A percentile compares a stretch with the other conserved stretches of the same genome.
These are phyloP conservation scores for Dothistroma septosporum DNA, from an alignment of 2,329 filamentous ascomycete genomes.

Conservation along the genomic window DNA sequence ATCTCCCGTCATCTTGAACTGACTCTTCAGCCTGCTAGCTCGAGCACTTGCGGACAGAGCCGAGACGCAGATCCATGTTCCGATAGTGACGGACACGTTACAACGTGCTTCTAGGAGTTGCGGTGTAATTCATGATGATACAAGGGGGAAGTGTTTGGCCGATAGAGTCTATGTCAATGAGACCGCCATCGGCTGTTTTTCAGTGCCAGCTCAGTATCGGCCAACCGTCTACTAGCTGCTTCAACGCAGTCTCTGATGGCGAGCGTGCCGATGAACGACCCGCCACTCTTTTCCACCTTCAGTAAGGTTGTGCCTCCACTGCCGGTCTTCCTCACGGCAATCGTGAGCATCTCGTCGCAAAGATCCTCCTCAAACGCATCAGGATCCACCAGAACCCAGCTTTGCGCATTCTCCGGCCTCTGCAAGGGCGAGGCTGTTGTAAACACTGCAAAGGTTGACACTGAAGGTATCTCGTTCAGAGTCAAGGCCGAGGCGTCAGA, in stretches of 20 bases:
- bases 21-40: no score
- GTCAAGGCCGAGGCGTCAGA: constrained; percentile 54
- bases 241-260: constrained; percentile 58
- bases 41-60: no score
- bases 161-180: no score
- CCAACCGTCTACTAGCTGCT: constrained; percentile 62
- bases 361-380: constrained; percentile 85
- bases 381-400: constrained; percentile 80
- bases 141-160: no score
- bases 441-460: constrained; percentile 76
- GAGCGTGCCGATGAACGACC: constrained; percentile 62
- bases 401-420: constrained; percentile 39
- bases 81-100: no score
- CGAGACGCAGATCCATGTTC: no score
- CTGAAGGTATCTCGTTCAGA: constrained; percentile 65
- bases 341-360: constrained; percentile 75
- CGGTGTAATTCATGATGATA: no score
- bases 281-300: constrained; percentile 79
- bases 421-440: constrained; percentile 51
- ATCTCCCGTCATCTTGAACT: no score
- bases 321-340: constrained; percentile 63
- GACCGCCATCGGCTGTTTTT: constrained; percentile 2
- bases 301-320: constrained; percentile 56
- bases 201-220: constrained; percentile 44
- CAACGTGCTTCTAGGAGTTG: no score